Base-by-base conservation (phyloP, 2,329 filamentous ascomycete genomes). In the Emmonsiellopsis sp. region DNA sequence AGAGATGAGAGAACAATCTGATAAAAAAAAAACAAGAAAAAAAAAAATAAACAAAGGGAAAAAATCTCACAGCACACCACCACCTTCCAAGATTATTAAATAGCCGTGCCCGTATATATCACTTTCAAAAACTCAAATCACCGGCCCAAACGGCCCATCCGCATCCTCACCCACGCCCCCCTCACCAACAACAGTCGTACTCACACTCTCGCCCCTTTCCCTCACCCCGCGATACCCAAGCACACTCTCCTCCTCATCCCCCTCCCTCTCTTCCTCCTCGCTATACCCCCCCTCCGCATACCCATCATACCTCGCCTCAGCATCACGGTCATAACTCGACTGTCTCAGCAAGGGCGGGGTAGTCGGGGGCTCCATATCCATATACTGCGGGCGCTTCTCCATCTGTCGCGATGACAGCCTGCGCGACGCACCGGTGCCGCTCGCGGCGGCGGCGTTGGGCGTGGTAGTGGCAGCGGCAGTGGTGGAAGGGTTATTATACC, bases 291-390 rank as follows among this genome's bases (percentile, higher is more conserved):
- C 75, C 17, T 70, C 71, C 44, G 68, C 68, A 42, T 75, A 70
- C 40, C 72, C 73, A 53, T 74, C 77, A 48, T 68, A 71, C 39
- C 71, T 64, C 5, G 70, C 74, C 60, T 82, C 78, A 1, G 81
- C 81, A 60, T 83, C 81, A 57, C 75, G 75, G 60, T 84, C 81
- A 57, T 83, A 83, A 60, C 71, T 77, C 46, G 75, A 74, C 59
- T 75, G 74, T 39, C 77, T 70, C 60, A 83, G 71, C 8, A 83
- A 71, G 42, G 77, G 77, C n/a, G 80, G 79, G 7, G 78, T 82
- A 33, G 63, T 68, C 33, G 72, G 72, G 8, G 67, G 62, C 60
- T 71, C 66, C 10, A 39, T 57, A 54, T 46, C 51, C 54, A 47
- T 37, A 51, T 42, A 58, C 51, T 54, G 57, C 42, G 63, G 57